Percentiles rank a stretch among this genome's conserved stretches.
Evolutionary conservation across 148 eudicot species (phyloP).

Genomic region (Pharnaceum exiguum): DNA sequence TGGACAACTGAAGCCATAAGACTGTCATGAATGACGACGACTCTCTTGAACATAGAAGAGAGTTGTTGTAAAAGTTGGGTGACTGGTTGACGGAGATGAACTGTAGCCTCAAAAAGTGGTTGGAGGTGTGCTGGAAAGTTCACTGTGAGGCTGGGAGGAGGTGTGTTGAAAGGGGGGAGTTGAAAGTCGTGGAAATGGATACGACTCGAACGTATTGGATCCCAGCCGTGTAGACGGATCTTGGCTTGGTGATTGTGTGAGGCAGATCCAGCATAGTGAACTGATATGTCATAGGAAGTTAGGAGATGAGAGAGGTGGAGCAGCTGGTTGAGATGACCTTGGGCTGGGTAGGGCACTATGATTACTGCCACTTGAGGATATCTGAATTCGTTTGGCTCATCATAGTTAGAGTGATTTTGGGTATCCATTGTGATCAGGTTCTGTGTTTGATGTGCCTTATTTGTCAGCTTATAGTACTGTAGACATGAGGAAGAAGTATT

Average conservation of each 20-base stretch:
- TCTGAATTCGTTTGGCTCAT: too few relatives aligned
- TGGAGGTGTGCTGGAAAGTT: slow-evolving; percentile 17
- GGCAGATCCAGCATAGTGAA: slow-evolving; percentile 20
- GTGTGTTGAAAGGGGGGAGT: slow-evolving; percentile 11
- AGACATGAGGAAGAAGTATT: too few relatives aligned
- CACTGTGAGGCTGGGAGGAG: slow-evolving; percentile 9
- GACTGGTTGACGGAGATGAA: slow-evolving; percentile 19
- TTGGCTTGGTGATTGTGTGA: slow-evolving; percentile 23
- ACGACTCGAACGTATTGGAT: neutral
- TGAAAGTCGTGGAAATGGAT: slow-evolving; percentile 27
- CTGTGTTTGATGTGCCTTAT: too few relatives aligned
- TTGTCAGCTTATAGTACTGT: too few relatives aligned
- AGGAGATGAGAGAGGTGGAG: slow-evolving; percentile 24
- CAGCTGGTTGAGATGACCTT: slow-evolving; percentile 29
- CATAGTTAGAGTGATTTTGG: neutral
- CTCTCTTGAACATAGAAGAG: slow-evolving; percentile 1
- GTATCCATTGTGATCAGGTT: slow-evolving; percentile 9
- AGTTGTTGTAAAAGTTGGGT: slow-evolving; percentile 13
- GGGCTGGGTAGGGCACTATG: slow-evolving; percentile 24
- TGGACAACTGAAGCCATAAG: slow-evolving; percentile 19
- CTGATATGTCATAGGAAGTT: slow-evolving; percentile 18
- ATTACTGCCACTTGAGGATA: slow-evolving; percentile 19
- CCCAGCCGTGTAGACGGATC: slow-evolving; percentile 17
- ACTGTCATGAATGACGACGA: slow-evolving; percentile 21
- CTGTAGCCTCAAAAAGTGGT: slow-evolving; percentile 13